Evolutionary conservation across 352 stramenopile genomes (phyloP).

Genomic region (Phytophthora sojae): DNA sequence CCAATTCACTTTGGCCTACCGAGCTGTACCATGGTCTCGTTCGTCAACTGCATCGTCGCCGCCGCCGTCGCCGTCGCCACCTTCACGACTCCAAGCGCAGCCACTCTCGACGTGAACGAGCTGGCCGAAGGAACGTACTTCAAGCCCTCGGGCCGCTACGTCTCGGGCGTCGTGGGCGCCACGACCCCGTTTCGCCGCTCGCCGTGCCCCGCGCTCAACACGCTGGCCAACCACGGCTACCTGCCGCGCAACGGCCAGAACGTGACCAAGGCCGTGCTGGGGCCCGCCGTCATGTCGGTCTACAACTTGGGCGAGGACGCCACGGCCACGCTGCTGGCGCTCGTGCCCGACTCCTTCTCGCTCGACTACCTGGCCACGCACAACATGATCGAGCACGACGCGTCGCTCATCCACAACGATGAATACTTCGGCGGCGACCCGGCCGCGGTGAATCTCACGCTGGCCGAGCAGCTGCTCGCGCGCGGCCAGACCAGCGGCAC

Average conservation of each 20-base stretch:
- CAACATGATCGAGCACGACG: slow-evolving; percentile 45
- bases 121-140: slow-evolving; percentile 46
- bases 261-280: slow-evolving; percentile 40
- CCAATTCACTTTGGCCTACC: slow-evolving; percentile 22
- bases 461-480: slow-evolving; percentile 45
- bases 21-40: slow-evolving; percentile 31
- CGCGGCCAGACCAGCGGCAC: slow-evolving; percentile 27
- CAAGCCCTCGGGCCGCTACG: slow-evolving; percentile 30
- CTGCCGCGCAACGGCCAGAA: slow-evolving; percentile 58
- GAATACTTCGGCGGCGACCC: slow-evolving; percentile 50
- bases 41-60: slow-evolving; percentile 26
- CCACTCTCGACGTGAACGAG: slow-evolving; percentile 30
- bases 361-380: slow-evolving; percentile 45
- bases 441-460: slow-evolving; percentile 31
- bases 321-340: slow-evolving; percentile 31
- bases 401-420: slow-evolving; percentile 62
- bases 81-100: slow-evolving; percentile 9
- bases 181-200: slow-evolving; percentile 40
- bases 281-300: slow-evolving; percentile 36
- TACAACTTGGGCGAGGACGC: slow-evolving; percentile 39
- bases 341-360: slow-evolving; percentile 37
- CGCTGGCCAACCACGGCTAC: slow-evolving; percentile 65
- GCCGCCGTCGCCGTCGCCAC: slow-evolving; percentile 7
- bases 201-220: slow-evolving; percentile 63
- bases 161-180: slow-evolving; percentile 39